A percentile compares a stretch with the other conserved stretches of the same genome.
phyloP scores from a whole-genome alignment of 2,329 filamentous ascomycete species.

The Aspergillus sp. region DNA sequence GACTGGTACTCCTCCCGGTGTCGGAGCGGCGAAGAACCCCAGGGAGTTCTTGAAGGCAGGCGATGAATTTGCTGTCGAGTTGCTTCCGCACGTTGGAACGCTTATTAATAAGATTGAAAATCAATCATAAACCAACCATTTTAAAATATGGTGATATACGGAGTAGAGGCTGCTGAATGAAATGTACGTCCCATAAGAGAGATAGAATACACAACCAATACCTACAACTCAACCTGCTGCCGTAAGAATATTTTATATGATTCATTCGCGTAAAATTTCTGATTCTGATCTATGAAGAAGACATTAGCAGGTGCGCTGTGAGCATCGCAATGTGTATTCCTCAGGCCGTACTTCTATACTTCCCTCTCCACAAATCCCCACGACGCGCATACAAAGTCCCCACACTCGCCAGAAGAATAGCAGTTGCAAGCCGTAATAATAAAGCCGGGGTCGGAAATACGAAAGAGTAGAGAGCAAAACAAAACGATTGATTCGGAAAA shows the following conservation, averaged over 20 bases:
- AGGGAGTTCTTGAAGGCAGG: constrained; percentile 47
- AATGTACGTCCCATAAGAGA: background rate
- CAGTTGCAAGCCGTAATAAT: background rate
- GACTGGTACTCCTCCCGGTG: constrained; percentile 45
- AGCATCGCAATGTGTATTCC: background rate
- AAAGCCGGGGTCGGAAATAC: background rate
- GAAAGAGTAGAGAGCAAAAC: no score
- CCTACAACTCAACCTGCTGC: no score
- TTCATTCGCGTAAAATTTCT: background rate
- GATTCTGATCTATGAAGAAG: background rate
- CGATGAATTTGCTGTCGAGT: constrained; percentile 51
- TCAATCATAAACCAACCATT: constrained; percentile 12
- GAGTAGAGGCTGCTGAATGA: background rate
- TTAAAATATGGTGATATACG: no score
- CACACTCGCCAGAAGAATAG: background rate
- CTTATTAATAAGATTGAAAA: constrained; percentile 47
- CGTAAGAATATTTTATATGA: no score
- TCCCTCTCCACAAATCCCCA: background rate
- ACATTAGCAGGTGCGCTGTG: background rate
- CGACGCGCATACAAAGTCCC: background rate
- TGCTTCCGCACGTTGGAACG: constrained; percentile 51
- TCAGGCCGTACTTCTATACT: no score
- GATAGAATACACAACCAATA: no score
- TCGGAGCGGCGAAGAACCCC: constrained; percentile 40
- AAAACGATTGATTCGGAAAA: background rate